Evolutionary conservation across 768 basidiomycete genomes (phyloP).

Genomic region (Rhodotorula babjevae): DNA sequence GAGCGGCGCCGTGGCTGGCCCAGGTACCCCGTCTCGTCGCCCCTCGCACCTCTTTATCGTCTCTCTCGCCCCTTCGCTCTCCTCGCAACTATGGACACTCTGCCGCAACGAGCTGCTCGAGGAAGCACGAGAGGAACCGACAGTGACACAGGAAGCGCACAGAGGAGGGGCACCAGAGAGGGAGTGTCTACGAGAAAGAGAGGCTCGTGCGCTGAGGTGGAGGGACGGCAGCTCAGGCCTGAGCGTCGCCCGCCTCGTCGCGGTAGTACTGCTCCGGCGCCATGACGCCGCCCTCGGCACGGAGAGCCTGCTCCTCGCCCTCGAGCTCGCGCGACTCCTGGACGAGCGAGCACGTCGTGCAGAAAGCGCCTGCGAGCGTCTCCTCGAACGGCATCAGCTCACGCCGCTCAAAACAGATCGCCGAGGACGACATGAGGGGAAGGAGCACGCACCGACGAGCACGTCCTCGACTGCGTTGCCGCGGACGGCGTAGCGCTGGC

Average conservation of each 20-base stretch:
- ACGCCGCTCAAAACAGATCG: too few relatives aligned
- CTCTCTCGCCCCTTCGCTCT: neutral
- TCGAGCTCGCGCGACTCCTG: constrained; percentile 35
- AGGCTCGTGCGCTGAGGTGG: too few relatives aligned
- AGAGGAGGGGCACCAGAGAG: too few relatives aligned
- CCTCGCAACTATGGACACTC: neutral
- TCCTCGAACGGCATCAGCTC: neutral
- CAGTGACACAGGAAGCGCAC: too few relatives aligned
- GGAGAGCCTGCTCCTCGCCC: constrained; percentile 29
- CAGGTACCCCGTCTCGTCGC: too few relatives aligned
- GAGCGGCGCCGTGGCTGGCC: too few relatives aligned
- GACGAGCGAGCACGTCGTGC: constrained; percentile 29
- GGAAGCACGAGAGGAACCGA: too few relatives aligned
- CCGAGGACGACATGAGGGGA: neutral
- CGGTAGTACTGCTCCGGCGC: constrained; percentile 8
- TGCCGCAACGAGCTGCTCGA: too few relatives aligned
- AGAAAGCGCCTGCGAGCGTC: constrained; percentile 15
- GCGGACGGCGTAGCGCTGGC: constrained; percentile 25
- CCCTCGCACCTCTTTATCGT: neutral
- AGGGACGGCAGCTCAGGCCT: neutral
- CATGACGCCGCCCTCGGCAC: neutral
- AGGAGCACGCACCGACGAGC: constrained; percentile 18
- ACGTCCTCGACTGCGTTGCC: constrained; percentile 31
- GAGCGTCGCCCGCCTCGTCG: constrained; percentile 21
- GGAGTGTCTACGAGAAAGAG: too few relatives aligned